Base-by-base conservation (phyloP, 495 filamentous ascomycete species). In the Entonaema liquescens region DNA sequence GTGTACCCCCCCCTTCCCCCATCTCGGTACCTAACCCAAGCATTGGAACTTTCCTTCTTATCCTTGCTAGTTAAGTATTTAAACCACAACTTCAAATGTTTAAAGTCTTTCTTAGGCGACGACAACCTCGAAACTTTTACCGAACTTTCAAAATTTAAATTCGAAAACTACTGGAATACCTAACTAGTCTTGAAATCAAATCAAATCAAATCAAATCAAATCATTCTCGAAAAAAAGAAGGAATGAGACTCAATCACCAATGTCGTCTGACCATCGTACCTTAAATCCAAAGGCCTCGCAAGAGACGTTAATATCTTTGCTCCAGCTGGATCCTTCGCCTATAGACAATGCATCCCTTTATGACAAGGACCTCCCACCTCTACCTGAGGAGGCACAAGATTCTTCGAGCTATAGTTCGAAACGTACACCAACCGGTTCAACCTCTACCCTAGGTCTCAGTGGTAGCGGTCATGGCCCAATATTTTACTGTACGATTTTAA, bases 281-380 rank as follows among this genome's bases (percentile, higher is more conserved):
- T 59, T 82, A 49, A 64, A 71, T 62, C 61, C 70, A 21, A 78
- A 74, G 28, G 82, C 79, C 19, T 86, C 84, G n/a, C 76, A 82
- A 55, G 80, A 84, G 35, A 83, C 89, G 4, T 79, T 89, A 42
- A 78, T 88, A 35, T 92, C 90, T 28, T 87, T 97, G 71, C 84
- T 90, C 58, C 87, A 94, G 63, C 81, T 97, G 28, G 94, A 96
- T 47, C 94, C 94, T 9, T 88, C 89, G 9, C 94, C 94, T 0
- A 90, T 96, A 29, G 90, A 94, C 12, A 86, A 85, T 9, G 79
- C 83, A 0, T 80, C 85, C 17, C 71, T 83, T 23, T 83, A 86
- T 56, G 88, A 91, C 38, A 85, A 86, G 65, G 90, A 90, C 59
- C 83, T 89, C 50, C 82, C 84, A 19, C 76, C 81, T 40, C 68